These are phyloP conservation scores for Pythium graminicola DNA, from an alignment of 352 stramenopile species.

Conservation along the genomic window DNA sequence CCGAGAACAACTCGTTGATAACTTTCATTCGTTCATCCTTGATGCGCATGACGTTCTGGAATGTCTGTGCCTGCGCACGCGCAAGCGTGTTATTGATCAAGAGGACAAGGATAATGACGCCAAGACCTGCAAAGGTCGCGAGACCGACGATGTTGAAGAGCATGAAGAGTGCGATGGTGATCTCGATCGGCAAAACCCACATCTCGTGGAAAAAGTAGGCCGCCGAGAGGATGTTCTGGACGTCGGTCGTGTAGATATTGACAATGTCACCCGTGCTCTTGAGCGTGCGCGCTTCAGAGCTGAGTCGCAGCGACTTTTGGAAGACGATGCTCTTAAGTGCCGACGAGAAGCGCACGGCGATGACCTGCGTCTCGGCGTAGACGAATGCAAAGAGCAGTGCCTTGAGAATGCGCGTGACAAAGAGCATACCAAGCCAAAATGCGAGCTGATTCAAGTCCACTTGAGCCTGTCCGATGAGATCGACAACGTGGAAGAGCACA, in stretches of 20 bases:
- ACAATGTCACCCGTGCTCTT: constrained; percentile 43
- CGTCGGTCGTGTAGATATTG: constrained; percentile 56
- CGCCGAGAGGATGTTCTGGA: constrained; percentile 51
- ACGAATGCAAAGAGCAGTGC: constrained; percentile 59
- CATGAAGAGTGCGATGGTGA: constrained; percentile 36
- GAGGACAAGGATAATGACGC: constrained; percentile 28
- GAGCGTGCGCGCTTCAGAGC: constrained; percentile 21
- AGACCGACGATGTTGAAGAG: constrained; percentile 34
- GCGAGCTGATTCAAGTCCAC: constrained; percentile 27
- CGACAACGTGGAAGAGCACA: constrained; percentile 54
- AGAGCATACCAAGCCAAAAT: constrained; percentile 55
- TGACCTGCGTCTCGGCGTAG: constrained; percentile 52
- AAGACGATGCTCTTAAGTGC: constrained; percentile 70
- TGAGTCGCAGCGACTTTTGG: constrained; percentile 59
- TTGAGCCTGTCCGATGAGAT: constrained; percentile 34
- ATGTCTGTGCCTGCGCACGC: constrained; percentile 19
- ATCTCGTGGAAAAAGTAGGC: constrained; percentile 66
- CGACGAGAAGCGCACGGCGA: constrained; percentile 52
- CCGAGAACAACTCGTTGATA: constrained; percentile 48
- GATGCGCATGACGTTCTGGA: background rate
- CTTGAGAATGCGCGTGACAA: constrained; percentile 57
- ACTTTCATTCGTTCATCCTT: constrained; percentile 36
- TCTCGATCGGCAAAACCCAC: constrained; percentile 50
- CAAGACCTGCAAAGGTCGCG: constrained; percentile 30
- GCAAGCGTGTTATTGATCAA: constrained; percentile 37